These are phyloP conservation scores for Lactifluus piperatus DNA, from an alignment of 768 basidiomycete genomes.

Conservation along the genomic window DNA sequence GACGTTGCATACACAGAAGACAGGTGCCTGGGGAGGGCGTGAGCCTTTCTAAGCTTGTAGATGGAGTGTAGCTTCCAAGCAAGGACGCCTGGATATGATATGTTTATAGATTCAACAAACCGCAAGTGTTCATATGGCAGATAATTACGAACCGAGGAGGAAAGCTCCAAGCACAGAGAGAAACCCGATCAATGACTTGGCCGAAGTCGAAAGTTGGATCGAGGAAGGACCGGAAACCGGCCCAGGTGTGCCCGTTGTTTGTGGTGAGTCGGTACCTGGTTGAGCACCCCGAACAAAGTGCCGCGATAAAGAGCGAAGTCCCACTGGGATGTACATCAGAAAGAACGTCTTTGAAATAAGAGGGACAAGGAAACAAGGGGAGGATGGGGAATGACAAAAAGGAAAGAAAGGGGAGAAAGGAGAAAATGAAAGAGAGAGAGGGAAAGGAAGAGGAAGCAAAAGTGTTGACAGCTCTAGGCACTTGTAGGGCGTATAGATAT, in stretches of 20 bases:
- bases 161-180: slow-evolving; percentile 25
- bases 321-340: slow-evolving; percentile 6
- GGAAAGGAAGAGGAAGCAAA: background rate
- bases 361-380: slow-evolving; percentile 17
- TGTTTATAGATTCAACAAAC: background rate
- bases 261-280: background rate
- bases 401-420: slow-evolving; percentile 2
- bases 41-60: slow-evolving; percentile 3
- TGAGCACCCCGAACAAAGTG: slow-evolving; percentile 11
- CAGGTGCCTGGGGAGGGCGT: background rate
- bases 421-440: background rate
- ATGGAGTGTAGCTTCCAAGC: slow-evolving; percentile 18
- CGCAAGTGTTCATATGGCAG: background rate
- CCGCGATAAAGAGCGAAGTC: slow-evolving; percentile 6
- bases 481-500: background rate
- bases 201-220: slow-evolving; percentile 20
- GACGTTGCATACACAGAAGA: background rate
- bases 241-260: background rate
- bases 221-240: background rate
- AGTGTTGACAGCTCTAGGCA: background rate
- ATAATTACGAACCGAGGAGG: slow-evolving; percentile 20
- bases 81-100: slow-evolving; percentile 9
- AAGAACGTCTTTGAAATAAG: slow-evolving; percentile 9
- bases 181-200: slow-evolving; percentile 23
- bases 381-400: background rate